phyloP scores from a whole-genome alignment of 345 rosid species.

The Arabis alpina region DNA sequence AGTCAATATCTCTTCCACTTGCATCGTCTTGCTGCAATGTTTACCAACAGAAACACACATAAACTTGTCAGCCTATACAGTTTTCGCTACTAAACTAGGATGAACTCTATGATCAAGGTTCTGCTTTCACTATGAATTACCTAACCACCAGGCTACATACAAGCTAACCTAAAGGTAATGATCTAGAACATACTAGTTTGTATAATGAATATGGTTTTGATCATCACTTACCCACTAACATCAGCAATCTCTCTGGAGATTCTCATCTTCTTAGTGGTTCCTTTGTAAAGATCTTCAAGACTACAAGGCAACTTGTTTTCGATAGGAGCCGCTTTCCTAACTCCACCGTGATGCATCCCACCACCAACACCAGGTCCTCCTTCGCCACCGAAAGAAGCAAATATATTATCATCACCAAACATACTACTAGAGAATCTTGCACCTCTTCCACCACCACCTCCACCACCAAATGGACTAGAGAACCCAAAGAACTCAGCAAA shows the following conservation, averaged over 20 bases:
- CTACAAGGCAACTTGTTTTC: conserved; percentile 60
- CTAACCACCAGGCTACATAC: not conserved
- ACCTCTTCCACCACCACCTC: conserved; percentile 20
- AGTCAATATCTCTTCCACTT: conserved; percentile 54
- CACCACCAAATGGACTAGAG: conserved; percentile 61
- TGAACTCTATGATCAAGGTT: not conserved
- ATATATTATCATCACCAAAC: conserved; percentile 56
- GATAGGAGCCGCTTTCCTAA: conserved; percentile 52
- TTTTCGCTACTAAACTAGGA: not conserved
- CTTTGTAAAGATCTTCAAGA: conserved; percentile 67
- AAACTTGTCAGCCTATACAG: not conserved
- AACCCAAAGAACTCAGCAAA: conserved; percentile 74
- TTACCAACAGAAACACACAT: not conserved
- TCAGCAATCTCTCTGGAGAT: conserved; percentile 63
- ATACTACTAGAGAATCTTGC: conserved; percentile 56
- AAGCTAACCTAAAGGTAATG: not conserved
- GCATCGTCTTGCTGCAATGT: conserved; percentile 49
- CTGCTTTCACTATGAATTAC: not conserved
- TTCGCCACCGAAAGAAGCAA: conserved; percentile 63
- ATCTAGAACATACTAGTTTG: too few relatives aligned
- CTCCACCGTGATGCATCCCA: conserved; percentile 52
- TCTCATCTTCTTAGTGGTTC: conserved; percentile 65
- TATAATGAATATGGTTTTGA: too few relatives aligned
- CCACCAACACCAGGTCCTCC: conserved; percentile 58
- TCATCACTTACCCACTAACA: conserved; percentile 52